These are phyloP conservation scores for Microstegium vimineum DNA, from an alignment of 176 grass and related monocot species.

Conservation along the genomic window DNA sequence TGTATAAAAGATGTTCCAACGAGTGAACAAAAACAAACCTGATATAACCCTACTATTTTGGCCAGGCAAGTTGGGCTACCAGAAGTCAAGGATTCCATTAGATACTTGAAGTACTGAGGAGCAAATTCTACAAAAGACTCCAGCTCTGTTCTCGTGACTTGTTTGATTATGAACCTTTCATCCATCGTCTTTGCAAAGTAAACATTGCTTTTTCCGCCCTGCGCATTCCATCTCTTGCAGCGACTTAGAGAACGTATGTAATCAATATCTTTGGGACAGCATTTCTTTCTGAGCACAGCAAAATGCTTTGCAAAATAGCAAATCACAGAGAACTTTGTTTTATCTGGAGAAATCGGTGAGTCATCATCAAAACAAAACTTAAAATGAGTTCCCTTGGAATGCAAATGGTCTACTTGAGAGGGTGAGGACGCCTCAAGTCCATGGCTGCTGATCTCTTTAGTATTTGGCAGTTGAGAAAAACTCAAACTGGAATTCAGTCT, in stretches of 20 bases:
- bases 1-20: background rate
- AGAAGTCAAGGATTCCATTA: conserved; percentile 62
- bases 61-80: conserved; percentile 81
- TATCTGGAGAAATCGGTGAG: conserved; percentile 62
- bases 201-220: conserved; percentile 99
- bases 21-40: conserved; percentile 47
- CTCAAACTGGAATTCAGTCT: conserved; percentile 40
- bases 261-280: conserved; percentile 77
- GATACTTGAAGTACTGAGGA: conserved; percentile 81
- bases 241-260: conserved; percentile 83
- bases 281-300: conserved; percentile 69
- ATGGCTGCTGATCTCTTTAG: conserved; percentile 12
- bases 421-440: conserved; percentile 30
- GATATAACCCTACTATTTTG: conserved; percentile 92
- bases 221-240: conserved; percentile 88
- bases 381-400: conserved; percentile 67
- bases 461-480: conserved; percentile 38
- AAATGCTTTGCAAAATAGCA: conserved; percentile 94
- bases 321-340: conserved; percentile 77
- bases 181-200: conserved; percentile 96
- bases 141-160: conserved; percentile 84
- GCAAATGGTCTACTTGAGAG: conserved; percentile 30
- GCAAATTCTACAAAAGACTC: conserved; percentile 95
- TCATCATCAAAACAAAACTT: conserved; percentile 84
- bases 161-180: conserved; percentile 96